Base-by-base conservation (phyloP, 2,329 filamentous ascomycete genomes). In the Trichoderma pleuroti region DNA sequence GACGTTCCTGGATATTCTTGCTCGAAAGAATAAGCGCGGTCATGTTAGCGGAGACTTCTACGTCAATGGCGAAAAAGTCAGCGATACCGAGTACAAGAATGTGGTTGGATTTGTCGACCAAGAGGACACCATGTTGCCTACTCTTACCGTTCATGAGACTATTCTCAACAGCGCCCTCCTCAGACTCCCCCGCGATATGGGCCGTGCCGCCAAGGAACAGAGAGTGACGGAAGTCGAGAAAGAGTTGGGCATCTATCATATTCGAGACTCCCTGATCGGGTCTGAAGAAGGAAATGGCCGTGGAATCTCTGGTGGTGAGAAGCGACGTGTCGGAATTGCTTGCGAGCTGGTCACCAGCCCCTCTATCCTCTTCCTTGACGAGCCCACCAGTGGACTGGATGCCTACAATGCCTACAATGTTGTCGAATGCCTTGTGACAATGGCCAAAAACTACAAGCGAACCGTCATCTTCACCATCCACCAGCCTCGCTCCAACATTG, bases 381-480 rank as follows among this genome's bases (percentile, higher is more conserved):
- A 99, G 78, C 96, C 96, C 1, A 99, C 96, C 0, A 98, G 95
- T 77, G 96, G 96, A 68, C 86, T 98, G 26, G 96, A 99, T 80
- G 93, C 96, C 1, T 99, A 91, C 85, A 99, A 99, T 78, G 97
- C 97, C 7, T 99, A 96, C 85, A 99, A 99, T 74, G 96, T 99
- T 49, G 90, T 99, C 30, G 96, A 99, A 80, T 98, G 94, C 76
- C 87, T 99, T 11, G 95, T 98, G 49, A 97, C 92, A 1, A 84
- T 99, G 57, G 96, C 97, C 65, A 98, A 97, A 84, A 96, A 90
- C 54, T 99, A 98, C 83, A 97, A 98, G 82, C 89, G 97, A 72
- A 99, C 97, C 1, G 94, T 99, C 69, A 92, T 99, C 73, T 98
- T 99, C 82, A 99, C 96, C 16, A 99, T 99, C 74, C 96, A 99